A percentile compares a stretch with the other conserved stretches of the same genome.
Conservation (phyloP, 805 yeast species). For the Ogataea ganodermae region DNA sequence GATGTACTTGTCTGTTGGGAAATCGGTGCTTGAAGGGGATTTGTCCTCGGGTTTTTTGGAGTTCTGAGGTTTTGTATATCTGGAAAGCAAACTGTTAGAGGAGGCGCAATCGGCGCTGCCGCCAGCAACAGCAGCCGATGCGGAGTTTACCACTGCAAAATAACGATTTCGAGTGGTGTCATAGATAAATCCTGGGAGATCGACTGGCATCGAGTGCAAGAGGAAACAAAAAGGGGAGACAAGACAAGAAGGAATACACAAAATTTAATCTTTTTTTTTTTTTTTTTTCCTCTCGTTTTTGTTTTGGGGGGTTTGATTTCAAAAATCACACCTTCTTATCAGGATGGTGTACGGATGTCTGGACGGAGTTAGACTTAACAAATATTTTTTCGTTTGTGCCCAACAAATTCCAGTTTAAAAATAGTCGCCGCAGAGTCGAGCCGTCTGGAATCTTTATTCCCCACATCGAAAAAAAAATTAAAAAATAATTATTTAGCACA, state of each 20-base stretch:
- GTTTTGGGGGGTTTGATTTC: no score
- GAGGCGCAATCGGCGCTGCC: neutral
- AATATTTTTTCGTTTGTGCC: no score
- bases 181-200: constrained; percentile 1
- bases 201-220: neutral
- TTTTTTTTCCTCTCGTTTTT: neutral
- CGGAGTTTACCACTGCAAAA: neutral
- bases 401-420: neutral
- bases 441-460: neutral
- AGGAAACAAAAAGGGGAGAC: neutral
- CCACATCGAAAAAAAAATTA: neutral
- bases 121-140: neutral
- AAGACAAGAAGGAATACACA: neutral
- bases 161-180: constrained; percentile 1
- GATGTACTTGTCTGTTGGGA: neutral
- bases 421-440: neutral
- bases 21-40: no score
- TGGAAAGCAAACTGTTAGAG: no score
- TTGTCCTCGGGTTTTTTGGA: no score
- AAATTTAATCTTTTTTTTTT: neutral
- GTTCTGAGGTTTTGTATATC: neutral
- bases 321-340: neutral
- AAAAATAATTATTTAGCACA: neutral
- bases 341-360: neutral
- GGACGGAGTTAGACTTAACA: no score